Percentiles rank a stretch among this genome's conserved stretches.
Conservation (phyloP, 2,329 filamentous ascomycete species). For the Pezicula carpinea region DNA sequence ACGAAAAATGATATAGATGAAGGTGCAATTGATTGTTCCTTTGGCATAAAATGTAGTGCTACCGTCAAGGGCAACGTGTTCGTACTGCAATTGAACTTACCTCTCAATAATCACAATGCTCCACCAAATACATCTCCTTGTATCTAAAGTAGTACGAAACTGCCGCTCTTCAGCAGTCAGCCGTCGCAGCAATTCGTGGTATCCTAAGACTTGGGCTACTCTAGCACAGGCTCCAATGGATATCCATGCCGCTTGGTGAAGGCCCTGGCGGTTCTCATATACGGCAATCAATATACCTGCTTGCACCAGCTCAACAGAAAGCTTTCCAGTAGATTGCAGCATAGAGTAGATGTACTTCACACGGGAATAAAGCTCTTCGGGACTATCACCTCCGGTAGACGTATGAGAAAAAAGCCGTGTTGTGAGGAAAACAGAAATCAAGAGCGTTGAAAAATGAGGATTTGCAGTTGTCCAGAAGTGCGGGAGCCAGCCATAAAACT, state of each 20-base stretch:
- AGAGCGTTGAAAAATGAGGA: constrained; percentile 10
- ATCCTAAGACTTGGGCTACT: not conserved
- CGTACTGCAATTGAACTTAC: constrained; percentile 1
- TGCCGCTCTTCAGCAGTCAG: not conserved
- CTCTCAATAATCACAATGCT: constrained; percentile 13
- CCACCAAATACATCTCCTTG: constrained; percentile 15
- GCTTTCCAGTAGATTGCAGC: not conserved
- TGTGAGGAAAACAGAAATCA: constrained; percentile 10
- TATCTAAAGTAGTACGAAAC: constrained; percentile 1
- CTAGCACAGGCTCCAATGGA: not conserved
- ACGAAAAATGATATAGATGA: too few relatives aligned
- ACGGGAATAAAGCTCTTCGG: constrained; percentile 9
- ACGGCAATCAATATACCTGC: not conserved
- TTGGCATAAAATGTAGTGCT: not conserved
- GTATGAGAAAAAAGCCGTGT: constrained; percentile 5
- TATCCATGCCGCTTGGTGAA: not conserved
- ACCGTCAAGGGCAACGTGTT: not conserved
- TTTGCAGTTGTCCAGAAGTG: not conserved
- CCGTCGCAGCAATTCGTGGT: not conserved
- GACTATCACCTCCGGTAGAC: not conserved
- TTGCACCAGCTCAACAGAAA: not conserved
- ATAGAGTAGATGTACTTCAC: not conserved
- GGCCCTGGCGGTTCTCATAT: not conserved
- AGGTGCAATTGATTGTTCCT: not conserved
- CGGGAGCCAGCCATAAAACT: constrained; percentile 9